These are phyloP conservation scores for Amanita phalloides DNA, from an alignment of 768 basidiomycete genomes.

Conservation along the genomic window DNA sequence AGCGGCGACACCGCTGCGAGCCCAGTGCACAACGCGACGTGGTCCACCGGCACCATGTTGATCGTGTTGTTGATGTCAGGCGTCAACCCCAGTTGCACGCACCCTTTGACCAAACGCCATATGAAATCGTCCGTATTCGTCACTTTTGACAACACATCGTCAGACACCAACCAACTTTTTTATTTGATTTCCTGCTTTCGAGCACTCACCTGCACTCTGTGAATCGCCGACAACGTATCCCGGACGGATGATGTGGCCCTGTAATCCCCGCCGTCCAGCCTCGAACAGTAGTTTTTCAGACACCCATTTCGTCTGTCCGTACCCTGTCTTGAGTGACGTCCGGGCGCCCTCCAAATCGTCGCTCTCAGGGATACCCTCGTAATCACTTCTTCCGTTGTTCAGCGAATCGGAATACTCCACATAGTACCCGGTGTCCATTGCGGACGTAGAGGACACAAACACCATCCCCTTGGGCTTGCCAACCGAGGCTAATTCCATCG, in stretches of 20 bases:
- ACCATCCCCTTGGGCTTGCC: conserved; percentile 70
- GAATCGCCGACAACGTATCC: conserved; percentile 97
- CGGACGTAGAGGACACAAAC: conserved; percentile 95
- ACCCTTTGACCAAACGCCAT: conserved; percentile 98
- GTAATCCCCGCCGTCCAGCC: conserved; percentile 77
- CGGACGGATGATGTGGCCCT: conserved; percentile 81
- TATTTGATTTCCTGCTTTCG: too few relatives aligned
- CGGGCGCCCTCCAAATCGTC: conserved; percentile 87
- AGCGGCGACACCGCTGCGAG: conserved; percentile 61
- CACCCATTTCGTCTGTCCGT: conserved; percentile 98
- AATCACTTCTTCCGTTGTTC: conserved; percentile 24
- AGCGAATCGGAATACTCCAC: conserved; percentile 75
- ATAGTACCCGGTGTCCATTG: conserved; percentile 85
- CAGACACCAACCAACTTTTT: too few relatives aligned
- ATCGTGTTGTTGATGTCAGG: conserved; percentile 98
- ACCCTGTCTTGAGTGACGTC: conserved; percentile 71
- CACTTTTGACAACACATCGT: conserved; percentile 24
- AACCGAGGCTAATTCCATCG: conserved; percentile 66
- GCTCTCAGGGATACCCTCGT: conserved; percentile 70
- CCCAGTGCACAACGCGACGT: conserved; percentile 77
- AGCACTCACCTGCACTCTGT: conserved; percentile 59
- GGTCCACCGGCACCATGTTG: conserved; percentile 97
- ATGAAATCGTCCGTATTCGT: conserved; percentile 99
- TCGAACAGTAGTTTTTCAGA: conserved; percentile 91
- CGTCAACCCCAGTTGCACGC: conserved; percentile 89